Evolutionary conservation across 257 asterid genomes (phyloP).

Genomic region (Knoxia roxburghii): DNA sequence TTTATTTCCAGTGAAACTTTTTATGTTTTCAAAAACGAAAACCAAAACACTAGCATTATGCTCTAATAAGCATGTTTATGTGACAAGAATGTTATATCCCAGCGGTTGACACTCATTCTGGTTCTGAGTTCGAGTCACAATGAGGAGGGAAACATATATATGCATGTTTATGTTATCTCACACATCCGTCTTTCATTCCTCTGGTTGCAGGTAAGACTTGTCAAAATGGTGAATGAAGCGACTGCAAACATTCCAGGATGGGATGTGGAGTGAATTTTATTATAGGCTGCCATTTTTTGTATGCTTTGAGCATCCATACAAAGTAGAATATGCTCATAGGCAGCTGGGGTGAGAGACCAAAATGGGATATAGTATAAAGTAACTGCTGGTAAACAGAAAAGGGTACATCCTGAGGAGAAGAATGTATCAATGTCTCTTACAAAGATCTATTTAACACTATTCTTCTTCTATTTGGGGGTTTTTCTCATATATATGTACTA

Average conservation of each 20-base stretch:
- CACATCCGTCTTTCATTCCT: not conserved
- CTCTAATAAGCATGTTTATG: not conserved
- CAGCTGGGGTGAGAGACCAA: not conserved
- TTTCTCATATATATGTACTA: not conserved
- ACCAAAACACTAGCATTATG: no score
- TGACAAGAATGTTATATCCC: no score
- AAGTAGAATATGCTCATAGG: not conserved
- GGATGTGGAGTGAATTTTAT: conserved; percentile 38
- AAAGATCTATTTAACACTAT: not conserved
- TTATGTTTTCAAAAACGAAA: no score
- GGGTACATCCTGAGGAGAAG: not conserved
- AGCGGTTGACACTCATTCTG: no score
- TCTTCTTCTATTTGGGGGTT: not conserved
- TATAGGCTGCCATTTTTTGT: not conserved
- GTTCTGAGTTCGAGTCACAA: no score
- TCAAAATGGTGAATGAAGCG: conserved; percentile 84
- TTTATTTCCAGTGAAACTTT: no score
- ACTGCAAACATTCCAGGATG: conserved; percentile 79
- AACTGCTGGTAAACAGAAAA: conserved; percentile 1
- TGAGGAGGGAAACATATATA: no score
- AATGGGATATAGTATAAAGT: not conserved
- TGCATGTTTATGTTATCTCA: no score
- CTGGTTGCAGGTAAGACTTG: conserved; percentile 80
- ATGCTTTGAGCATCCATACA: not conserved
- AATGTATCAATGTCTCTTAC: not conserved